Percentiles rank a stretch among this genome's conserved stretches.
Conservation (phyloP, 306 rosid species). For the Quercus agrifolia region DNA sequence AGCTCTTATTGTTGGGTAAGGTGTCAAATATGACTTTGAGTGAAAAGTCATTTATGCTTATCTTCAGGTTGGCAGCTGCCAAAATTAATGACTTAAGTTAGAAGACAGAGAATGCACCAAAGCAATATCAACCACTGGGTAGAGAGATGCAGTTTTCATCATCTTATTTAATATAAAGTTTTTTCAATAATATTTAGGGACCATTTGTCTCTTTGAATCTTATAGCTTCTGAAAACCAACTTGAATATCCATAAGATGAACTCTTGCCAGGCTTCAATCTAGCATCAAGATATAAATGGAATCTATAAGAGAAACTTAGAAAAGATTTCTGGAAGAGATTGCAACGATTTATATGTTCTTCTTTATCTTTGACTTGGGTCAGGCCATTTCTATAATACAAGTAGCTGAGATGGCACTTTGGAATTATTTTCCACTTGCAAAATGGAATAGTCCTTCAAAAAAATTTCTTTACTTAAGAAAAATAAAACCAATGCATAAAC, state of each 20-base stretch:
- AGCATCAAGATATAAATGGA: not conserved
- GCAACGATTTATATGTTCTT: not conserved
- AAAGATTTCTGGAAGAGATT: not conserved
- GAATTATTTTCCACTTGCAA: not conserved
- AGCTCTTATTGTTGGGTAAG: not conserved
- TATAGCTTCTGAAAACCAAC: not conserved
- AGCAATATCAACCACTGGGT: not conserved
- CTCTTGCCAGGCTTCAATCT: not conserved
- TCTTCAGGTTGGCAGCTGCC: not conserved
- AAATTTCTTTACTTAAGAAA: not conserved
- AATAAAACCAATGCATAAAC: not conserved
- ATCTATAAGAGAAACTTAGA: not conserved
- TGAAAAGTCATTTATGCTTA: not conserved
- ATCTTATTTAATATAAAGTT: not conserved
- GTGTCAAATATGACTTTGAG: not conserved
- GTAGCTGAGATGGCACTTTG: not conserved
- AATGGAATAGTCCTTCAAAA: not conserved
- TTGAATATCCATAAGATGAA: not conserved
- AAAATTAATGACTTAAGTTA: not conserved
- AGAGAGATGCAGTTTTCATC: not conserved
- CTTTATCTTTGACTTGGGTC: not conserved
- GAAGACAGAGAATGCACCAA: not conserved
- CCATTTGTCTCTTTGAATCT: not conserved
- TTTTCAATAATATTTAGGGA: not conserved
- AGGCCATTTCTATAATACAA: not conserved